Percentiles rank a stretch among this genome's conserved stretches.
Evolutionary conservation across 2,329 filamentous ascomycete species (phyloP).

Genomic region (Fusarium tupiense): DNA sequence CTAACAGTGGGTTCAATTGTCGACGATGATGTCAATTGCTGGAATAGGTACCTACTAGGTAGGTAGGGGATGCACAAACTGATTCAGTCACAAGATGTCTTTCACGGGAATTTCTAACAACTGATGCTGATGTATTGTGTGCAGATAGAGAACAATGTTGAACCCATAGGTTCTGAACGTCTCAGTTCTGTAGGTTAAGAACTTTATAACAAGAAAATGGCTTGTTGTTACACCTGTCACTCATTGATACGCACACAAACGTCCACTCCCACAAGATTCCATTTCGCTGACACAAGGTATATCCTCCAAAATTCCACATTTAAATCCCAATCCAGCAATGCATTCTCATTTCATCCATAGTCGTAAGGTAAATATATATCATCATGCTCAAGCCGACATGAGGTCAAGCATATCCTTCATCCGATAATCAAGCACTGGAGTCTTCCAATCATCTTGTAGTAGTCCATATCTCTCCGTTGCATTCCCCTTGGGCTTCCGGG

Average conservation of each 20-base stretch:
- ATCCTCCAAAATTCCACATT: constrained; percentile 17
- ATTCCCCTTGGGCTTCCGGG: constrained; percentile 68
- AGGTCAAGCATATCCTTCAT: constrained; percentile 69
- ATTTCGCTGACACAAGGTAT: constrained; percentile 20
- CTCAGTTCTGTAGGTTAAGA: not conserved
- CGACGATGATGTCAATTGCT: not conserved
- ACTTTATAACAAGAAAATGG: not conserved
- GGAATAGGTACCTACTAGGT: no score
- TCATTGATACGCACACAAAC: not conserved
- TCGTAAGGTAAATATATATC: constrained; percentile 1
- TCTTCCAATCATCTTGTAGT: constrained; percentile 71
- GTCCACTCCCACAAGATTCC: not conserved
- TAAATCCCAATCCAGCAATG: not conserved
- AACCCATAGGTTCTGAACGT: not conserved
- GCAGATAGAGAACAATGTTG: not conserved
- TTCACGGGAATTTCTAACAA: not conserved
- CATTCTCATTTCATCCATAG: constrained; percentile 7
- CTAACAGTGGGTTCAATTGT: not conserved
- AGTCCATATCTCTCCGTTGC: constrained; percentile 69
- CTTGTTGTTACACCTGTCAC: not conserved
- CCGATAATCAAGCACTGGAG: constrained; percentile 69
- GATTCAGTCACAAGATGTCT: not conserved
- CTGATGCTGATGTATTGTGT: not conserved
- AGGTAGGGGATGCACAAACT: not conserved
- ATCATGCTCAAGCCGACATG: constrained; percentile 48